Conservation (phyloP, 1,284 basidiomycete species). For the Cutaneotrichosporon sp. region DNA sequence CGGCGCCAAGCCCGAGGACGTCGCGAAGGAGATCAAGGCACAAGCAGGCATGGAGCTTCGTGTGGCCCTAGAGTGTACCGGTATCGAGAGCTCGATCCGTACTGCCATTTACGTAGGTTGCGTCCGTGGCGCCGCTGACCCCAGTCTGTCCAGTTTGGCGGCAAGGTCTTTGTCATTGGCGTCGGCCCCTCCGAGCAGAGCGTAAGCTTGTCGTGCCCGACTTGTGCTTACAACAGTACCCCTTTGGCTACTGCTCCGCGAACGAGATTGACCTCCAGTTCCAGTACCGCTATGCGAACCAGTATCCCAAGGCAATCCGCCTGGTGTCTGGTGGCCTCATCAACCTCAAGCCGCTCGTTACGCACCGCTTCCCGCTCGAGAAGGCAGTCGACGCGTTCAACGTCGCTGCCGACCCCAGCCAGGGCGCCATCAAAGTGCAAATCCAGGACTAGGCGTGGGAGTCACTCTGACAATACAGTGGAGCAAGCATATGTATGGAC, state of each 20-base stretch:
- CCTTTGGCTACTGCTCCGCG: slow-evolving; percentile 52
- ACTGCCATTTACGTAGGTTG: slow-evolving; percentile 63
- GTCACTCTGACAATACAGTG: too few relatives aligned
- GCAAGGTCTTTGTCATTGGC: slow-evolving; percentile 54
- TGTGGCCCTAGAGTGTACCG: slow-evolving; percentile 56
- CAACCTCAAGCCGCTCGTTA: slow-evolving; percentile 80
- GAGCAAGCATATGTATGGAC: too few relatives aligned
- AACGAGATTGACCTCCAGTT: slow-evolving; percentile 55
- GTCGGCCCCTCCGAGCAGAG: slow-evolving; percentile 51
- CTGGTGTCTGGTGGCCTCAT: slow-evolving; percentile 73
- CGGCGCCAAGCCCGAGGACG: slow-evolving; percentile 33
- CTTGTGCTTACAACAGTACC: slow-evolving; percentile 30
- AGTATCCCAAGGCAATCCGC: slow-evolving; percentile 74
- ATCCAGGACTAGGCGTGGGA: slow-evolving; percentile 31
- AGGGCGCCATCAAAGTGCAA: slow-evolving; percentile 49
- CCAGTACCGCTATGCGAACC: slow-evolving; percentile 51
- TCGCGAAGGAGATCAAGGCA: slow-evolving; percentile 40
- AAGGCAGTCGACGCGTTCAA: slow-evolving; percentile 75
- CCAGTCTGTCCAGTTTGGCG: slow-evolving; percentile 50
- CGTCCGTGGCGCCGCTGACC: background rate
- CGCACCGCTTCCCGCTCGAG: slow-evolving; percentile 71
- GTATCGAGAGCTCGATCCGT: slow-evolving; percentile 79
- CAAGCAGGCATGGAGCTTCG: slow-evolving; percentile 36
- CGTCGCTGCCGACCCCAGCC: slow-evolving; percentile 42
- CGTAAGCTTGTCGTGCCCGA: slow-evolving; percentile 15